A percentile compares a stretch with the other conserved stretches of the same genome.
These are phyloP conservation scores for Monosporascus sp. DNA, from an alignment of 2,329 filamentous ascomycete genomes.

Conservation along the genomic window DNA sequence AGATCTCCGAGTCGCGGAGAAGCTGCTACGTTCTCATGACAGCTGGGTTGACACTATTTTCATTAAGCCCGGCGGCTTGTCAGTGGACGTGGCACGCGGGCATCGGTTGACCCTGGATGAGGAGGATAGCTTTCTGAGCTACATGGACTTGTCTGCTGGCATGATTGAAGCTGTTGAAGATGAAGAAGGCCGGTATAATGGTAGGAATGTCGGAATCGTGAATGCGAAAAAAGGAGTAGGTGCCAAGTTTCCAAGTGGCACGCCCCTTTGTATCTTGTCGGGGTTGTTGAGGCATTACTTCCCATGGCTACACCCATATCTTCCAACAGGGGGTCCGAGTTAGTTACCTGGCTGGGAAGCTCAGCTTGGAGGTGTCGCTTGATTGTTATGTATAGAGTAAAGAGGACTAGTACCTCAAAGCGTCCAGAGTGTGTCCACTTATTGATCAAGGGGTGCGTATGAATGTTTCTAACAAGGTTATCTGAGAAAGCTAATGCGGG, in stretches of 20 bases:
- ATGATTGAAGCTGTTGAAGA: constrained; percentile 44
- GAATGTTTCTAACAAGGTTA: too few species aligned
- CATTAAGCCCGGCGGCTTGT: constrained; percentile 37
- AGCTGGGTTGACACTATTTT: constrained; percentile 34
- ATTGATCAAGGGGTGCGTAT: too few species aligned
- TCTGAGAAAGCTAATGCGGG: too few species aligned
- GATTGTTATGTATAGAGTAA: not conserved
- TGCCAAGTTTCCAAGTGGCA: constrained; percentile 29
- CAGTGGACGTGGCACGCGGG: constrained; percentile 31
- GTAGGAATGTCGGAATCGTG: constrained; percentile 20
- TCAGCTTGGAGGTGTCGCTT: not conserved
- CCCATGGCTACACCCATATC: constrained; percentile 29
- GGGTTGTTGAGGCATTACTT: constrained; percentile 29
- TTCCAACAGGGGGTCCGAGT: constrained; percentile 14
- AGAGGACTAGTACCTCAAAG: not conserved
- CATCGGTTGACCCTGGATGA: constrained; percentile 34
- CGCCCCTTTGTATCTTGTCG: constrained; percentile 25
- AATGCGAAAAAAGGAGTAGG: constrained; percentile 19
- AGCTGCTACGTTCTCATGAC: constrained; percentile 29
- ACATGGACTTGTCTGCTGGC: constrained; percentile 38
- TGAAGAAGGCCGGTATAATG: constrained; percentile 20
- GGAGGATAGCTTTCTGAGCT: constrained; percentile 34
- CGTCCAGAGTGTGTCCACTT: too few species aligned
- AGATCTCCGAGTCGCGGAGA: constrained; percentile 32
- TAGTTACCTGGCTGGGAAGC: not conserved